Conservation (phyloP, 805 yeast species). For the Dipodascopsis tothii region DNA sequence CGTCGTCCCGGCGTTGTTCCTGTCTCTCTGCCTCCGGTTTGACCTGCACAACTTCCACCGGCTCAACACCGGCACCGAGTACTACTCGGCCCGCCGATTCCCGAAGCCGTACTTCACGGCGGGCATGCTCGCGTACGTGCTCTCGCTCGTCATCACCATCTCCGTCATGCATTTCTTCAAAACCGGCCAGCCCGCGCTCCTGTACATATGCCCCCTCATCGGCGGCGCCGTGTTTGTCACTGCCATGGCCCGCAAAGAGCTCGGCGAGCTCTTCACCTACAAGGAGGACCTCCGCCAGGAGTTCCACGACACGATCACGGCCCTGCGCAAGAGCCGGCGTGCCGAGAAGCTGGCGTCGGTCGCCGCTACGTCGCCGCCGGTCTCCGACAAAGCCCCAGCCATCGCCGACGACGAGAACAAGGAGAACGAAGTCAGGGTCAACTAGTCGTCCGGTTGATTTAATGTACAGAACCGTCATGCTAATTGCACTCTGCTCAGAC, state of each 20-base stretch:
- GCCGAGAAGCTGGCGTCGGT: background rate
- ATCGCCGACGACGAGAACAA: background rate
- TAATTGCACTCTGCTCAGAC: too few relatives aligned
- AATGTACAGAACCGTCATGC: too few relatives aligned
- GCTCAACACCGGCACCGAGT: constrained; percentile 25
- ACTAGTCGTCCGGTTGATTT: too few relatives aligned
- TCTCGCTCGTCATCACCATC: constrained; percentile 43
- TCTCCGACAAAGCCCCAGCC: too few relatives aligned
- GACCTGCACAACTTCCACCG: constrained; percentile 42
- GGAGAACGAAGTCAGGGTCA: background rate
- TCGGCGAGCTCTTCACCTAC: constrained; percentile 12
- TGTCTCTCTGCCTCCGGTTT: constrained; percentile 47
- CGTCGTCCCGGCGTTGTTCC: constrained; percentile 50
- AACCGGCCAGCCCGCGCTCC: constrained; percentile 59
- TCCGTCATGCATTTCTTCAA: constrained; percentile 35
- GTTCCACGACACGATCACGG: background rate
- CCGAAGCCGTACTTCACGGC: constrained; percentile 42
- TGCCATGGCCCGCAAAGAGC: constrained; percentile 9
- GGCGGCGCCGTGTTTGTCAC: constrained; percentile 16
- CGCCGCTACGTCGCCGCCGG: too few relatives aligned
- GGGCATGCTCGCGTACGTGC: constrained; percentile 42
- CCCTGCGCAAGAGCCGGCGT: background rate
- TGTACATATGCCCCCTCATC: constrained; percentile 50
- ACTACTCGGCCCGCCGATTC: constrained; percentile 28
- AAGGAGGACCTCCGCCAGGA: constrained; percentile 7